Evolutionary conservation across 371 early-diverging fungal species (phyloP), one percentile per base, ranked within the genome.

Genomic region (Chytridium lagenaria): DNA sequence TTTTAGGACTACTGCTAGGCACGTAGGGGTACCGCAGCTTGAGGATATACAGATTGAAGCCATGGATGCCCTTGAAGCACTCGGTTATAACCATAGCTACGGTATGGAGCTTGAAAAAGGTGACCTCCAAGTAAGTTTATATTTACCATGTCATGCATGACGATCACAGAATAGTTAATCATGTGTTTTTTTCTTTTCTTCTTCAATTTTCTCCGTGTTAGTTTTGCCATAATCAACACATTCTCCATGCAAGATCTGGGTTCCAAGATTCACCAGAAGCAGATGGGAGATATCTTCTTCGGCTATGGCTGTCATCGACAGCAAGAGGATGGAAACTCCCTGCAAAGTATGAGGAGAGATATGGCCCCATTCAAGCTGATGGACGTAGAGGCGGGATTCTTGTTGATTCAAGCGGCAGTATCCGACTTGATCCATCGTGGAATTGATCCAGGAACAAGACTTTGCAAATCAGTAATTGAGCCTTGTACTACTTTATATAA

Each of bases 11-110:
- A 44, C 49, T 10, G 3, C 44, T 2, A 2, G 66, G 44, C 49
- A 40, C 44, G 28, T 40, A 30, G 44, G 44, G 2, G 66, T 66
- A 23, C 66, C 66, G 5, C 30, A 38, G 39, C 66, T 66, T 10
- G 22, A 38, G 44, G 30, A 3, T 3, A 37, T 16, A 2, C 66
- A 66, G 28, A 26, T 66, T 5, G 66, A 66, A 15, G 66, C 66
- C 66, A 66, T 66, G 66, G 66, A 66, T 44, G 66, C 66, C 10
- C 26, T 66, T 2, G 66, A 66, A 44, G 5, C 66, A 3, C 23
- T 44, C 10, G 15, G 36, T 44, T 38, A 30, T 33, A 15, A 37
- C 7, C 5, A 66, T 44, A 10, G 66, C 28, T 66, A 16, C 44
- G 66, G 34, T 15, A 5, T 16, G 2, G 40, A 66, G 2, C 66